Conservation (phyloP, 805 yeast species). For the Wickerhamomyces sydowiorum region DNA sequence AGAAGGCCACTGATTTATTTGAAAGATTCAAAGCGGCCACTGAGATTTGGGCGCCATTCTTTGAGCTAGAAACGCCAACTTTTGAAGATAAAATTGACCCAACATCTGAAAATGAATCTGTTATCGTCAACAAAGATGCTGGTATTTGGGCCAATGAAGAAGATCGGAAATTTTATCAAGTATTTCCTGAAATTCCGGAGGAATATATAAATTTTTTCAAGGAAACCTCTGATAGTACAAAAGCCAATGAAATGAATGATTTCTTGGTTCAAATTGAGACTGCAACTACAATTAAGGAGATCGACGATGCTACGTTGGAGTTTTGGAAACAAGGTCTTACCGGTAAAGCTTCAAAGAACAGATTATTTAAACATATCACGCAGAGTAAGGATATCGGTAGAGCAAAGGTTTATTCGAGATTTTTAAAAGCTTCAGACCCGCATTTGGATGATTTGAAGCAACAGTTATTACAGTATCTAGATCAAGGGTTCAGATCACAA, state of each 20-base stretch:
- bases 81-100: slow-evolving; percentile 23
- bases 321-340: slow-evolving; percentile 49
- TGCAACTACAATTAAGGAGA: slow-evolving; percentile 38
- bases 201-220: slow-evolving; percentile 25
- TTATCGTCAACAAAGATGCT: slow-evolving; percentile 23
- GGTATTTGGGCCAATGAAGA: slow-evolving; percentile 61
- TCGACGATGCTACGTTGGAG: slow-evolving; percentile 41
- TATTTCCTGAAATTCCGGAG: slow-evolving; percentile 37
- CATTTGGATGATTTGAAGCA: slow-evolving; percentile 44
- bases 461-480: slow-evolving; percentile 49
- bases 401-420: slow-evolving; percentile 52
- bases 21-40: slow-evolving; percentile 40
- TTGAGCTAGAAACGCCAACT: slow-evolving; percentile 33
- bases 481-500: slow-evolving; percentile 55
- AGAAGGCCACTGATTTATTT: slow-evolving; percentile 27
- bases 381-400: slow-evolving; percentile 41
- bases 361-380: slow-evolving; percentile 51
- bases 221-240: slow-evolving; percentile 22
- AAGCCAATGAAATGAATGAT: slow-evolving; percentile 31
- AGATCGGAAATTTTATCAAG: slow-evolving; percentile 58
- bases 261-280: slow-evolving; percentile 39
- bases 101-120: slow-evolving; percentile 15
- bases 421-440: slow-evolving; percentile 54
- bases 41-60: slow-evolving; percentile 35
- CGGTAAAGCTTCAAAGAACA: slow-evolving; percentile 66